A percentile compares a stretch with the other conserved stretches of the same genome.
These are phyloP conservation scores for Gossypium longicalyx DNA, from an alignment of 345 rosid genomes.

Conservation along the genomic window DNA sequence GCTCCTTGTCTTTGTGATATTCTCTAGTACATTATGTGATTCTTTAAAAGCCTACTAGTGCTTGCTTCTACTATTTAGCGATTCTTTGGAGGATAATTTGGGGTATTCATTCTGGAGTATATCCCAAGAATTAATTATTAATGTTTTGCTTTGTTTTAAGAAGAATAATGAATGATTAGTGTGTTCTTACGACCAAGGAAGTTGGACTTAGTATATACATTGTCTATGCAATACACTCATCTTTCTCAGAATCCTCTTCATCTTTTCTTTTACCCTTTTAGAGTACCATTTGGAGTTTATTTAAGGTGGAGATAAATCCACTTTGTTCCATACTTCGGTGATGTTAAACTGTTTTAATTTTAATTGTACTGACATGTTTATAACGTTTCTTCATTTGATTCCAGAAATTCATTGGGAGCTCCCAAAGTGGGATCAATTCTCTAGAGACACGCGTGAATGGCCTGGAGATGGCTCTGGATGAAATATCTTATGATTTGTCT, in stretches of 20 bases:
- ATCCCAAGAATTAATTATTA: background rate
- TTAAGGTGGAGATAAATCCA: background rate
- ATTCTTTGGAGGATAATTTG: background rate
- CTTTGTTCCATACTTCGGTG: background rate
- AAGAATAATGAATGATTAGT: background rate
- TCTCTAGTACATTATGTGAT: background rate
- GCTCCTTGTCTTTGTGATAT: background rate
- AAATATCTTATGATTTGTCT: slow-evolving; percentile 68
- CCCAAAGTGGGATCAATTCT: slow-evolving; percentile 75
- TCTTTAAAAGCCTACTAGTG: background rate
- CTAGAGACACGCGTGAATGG: slow-evolving; percentile 80
- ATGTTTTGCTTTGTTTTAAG: background rate
- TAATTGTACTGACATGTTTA: background rate
- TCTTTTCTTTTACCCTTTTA: background rate
- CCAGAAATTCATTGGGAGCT: slow-evolving; percentile 81
- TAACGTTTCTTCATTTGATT: slow-evolving; percentile 18
- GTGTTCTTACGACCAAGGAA: background rate
- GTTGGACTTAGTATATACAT: background rate
- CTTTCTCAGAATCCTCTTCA: background rate
- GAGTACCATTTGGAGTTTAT: background rate
- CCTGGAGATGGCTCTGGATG: slow-evolving; percentile 84
- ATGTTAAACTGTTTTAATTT: background rate
- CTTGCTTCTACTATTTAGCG: slow-evolving; percentile 1
- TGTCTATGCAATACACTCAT: background rate
- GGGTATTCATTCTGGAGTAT: background rate